Evolutionary conservation across 306 rosid species (phyloP).

Genomic region (Biancaea sappan): DNA sequence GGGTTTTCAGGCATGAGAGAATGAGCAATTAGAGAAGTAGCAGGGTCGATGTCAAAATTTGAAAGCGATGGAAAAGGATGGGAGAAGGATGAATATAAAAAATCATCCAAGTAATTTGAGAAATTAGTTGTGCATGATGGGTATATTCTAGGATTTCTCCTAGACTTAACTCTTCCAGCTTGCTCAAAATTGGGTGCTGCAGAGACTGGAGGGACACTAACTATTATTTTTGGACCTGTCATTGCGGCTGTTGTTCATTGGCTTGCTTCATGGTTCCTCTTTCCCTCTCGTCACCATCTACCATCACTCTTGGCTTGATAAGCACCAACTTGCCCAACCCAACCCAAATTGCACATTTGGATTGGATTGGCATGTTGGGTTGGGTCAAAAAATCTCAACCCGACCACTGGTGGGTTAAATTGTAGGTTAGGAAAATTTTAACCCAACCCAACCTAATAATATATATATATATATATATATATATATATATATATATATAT

Average conservation of each 20-base stretch:
- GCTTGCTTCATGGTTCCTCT: constrained; percentile 91
- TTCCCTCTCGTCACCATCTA: too few relatives aligned
- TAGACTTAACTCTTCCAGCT: constrained; percentile 54
- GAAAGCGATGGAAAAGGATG: constrained; percentile 28
- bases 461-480: too few relatives aligned
- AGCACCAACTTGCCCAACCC: too few relatives aligned
- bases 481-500: too few relatives aligned
- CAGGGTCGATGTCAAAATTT: constrained; percentile 44
- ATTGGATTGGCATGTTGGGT: too few relatives aligned
- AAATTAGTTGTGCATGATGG: constrained; percentile 50
- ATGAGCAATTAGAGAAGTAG: constrained; percentile 45
- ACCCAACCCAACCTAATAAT: too few relatives aligned
- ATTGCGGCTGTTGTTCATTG: constrained; percentile 37
- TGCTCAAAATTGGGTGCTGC: constrained; percentile 49
- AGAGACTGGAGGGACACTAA: constrained; percentile 34
- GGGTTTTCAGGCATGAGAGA: constrained; percentile 50
- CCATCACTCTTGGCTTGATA: too few relatives aligned
- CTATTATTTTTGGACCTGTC: too few relatives aligned
- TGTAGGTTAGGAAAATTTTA: too few relatives aligned
- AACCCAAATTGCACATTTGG: too few relatives aligned
- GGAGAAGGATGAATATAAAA: constrained; percentile 40
- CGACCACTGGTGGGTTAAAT: too few relatives aligned
- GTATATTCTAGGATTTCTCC: constrained; percentile 58
- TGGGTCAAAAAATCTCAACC: too few relatives aligned
- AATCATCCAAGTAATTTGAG: constrained; percentile 41